Evolutionary conservation across 1,139 yeast genomes (phyloP).

Genomic region (Suhomyces kunorum): DNA sequence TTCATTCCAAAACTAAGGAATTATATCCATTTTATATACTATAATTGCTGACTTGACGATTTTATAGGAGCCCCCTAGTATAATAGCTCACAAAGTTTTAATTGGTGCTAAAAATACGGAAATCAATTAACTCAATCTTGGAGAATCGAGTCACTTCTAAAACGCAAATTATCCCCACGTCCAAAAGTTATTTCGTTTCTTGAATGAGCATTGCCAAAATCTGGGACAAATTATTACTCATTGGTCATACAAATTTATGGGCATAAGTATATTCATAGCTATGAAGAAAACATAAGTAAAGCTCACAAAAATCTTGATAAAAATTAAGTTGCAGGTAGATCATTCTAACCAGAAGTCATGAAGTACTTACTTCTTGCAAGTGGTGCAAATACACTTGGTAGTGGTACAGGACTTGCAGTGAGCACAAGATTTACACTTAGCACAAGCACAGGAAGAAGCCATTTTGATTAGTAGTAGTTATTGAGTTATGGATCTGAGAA

Average conservation of each 20-base stretch:
- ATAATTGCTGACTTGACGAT: too few relatives aligned
- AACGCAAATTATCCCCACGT: too few relatives aligned
- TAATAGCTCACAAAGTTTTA: too few relatives aligned
- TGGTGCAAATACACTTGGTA: slow-evolving; percentile 15
- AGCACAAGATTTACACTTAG: slow-evolving; percentile 16
- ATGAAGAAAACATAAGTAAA: slow-evolving; percentile 2
- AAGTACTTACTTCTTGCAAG: slow-evolving; percentile 15
- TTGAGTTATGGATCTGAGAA: neutral
- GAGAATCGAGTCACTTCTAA: too few relatives aligned
- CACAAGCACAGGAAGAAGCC: slow-evolving; percentile 16
- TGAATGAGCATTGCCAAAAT: too few relatives aligned
- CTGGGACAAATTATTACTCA: too few relatives aligned
- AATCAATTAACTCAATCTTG: too few relatives aligned
- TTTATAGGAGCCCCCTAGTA: too few relatives aligned
- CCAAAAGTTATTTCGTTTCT: too few relatives aligned
- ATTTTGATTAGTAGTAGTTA: slow-evolving; percentile 9
- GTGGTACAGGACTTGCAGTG: slow-evolving; percentile 16
- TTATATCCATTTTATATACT: too few relatives aligned
- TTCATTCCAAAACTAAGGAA: too few relatives aligned
- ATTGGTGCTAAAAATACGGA: too few relatives aligned
- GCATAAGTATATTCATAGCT: slow-evolving; percentile 1
- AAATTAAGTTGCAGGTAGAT: neutral
- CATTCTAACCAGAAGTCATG: neutral
- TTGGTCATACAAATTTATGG: neutral
- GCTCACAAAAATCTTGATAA: neutral